A percentile compares a stretch with the other conserved stretches of the same genome.
Evolutionary conservation across 2,329 filamentous ascomycete genomes (phyloP).

Genomic region (Sporothrix dimorphospora): DNA sequence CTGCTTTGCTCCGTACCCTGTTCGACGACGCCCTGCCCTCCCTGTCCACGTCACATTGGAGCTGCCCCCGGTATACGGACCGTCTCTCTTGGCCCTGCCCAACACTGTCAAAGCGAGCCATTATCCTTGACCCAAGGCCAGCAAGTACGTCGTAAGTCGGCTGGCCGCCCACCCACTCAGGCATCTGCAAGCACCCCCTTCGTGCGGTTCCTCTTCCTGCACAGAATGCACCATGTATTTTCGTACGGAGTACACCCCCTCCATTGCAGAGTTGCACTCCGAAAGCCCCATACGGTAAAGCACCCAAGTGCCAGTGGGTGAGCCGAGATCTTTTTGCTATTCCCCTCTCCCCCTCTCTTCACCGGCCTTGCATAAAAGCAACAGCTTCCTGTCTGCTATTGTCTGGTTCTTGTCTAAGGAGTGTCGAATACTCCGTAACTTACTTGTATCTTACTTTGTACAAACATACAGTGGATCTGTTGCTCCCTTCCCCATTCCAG

Average conservation of each 20-base stretch:
- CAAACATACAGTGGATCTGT: not conserved
- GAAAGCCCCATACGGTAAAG: not conserved
- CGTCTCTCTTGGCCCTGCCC: not conserved
- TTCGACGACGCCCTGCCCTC: not conserved
- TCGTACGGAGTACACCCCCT: not conserved
- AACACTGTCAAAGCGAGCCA: not conserved
- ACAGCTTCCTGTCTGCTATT: not conserved
- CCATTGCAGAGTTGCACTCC: slow-evolving; percentile 2
- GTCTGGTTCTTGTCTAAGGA: not conserved
- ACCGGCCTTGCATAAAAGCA: not conserved
- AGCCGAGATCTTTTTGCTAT: slow-evolving; percentile 21
- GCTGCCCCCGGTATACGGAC: not conserved
- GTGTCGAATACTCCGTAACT: not conserved
- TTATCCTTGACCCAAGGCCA: not conserved
- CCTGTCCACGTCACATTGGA: not conserved
- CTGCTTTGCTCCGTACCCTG: not conserved
- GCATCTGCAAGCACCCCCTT: not conserved
- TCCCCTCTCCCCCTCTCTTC: not conserved
- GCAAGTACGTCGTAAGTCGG: not conserved
- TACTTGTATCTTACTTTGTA: not conserved
- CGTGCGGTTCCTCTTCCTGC: not conserved
- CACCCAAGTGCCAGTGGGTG: not conserved
- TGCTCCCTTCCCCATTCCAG: not conserved
- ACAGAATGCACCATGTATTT: not conserved
- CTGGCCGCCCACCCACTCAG: not conserved